These are phyloP conservation scores for Candida sanyaensis DNA, from an alignment of 1,139 yeast species.

Conservation along the genomic window DNA sequence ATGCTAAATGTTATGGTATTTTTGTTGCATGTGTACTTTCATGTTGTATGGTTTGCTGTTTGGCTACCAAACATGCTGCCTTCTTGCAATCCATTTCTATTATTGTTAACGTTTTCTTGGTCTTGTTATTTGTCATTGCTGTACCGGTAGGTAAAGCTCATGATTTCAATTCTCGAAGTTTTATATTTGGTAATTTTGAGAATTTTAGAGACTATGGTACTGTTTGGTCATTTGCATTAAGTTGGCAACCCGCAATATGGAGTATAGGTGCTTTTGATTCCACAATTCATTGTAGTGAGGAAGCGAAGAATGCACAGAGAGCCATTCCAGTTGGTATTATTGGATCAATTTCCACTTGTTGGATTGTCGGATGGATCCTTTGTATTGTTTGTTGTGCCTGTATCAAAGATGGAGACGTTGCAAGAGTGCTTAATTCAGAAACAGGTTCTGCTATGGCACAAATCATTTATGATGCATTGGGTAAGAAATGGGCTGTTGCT, in stretches of 20 bases:
- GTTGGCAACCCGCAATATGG: constrained; percentile 70
- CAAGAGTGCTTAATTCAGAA: constrained; percentile 38
- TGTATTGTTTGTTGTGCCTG: constrained; percentile 57
- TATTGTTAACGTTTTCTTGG: constrained; percentile 52
- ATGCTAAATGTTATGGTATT: constrained; percentile 35
- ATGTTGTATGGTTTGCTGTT: constrained; percentile 30
- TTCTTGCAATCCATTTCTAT: constrained; percentile 63
- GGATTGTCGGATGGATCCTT: constrained; percentile 61
- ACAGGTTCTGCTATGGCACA: constrained; percentile 67
- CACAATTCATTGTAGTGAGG: constrained; percentile 74
- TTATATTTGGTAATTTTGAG: constrained; percentile 57
- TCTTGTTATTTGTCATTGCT: constrained; percentile 64
- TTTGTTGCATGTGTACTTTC: constrained; percentile 35
- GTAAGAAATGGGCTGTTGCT: constrained; percentile 69
- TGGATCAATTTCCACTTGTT: constrained; percentile 53
- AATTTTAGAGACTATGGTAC: constrained; percentile 60
- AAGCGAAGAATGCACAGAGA: constrained; percentile 62
- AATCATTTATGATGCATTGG: constrained; percentile 63
- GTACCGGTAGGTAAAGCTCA: constrained; percentile 55
- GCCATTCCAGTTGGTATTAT: constrained; percentile 67
- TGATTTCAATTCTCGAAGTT: constrained; percentile 30
- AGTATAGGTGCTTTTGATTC: constrained; percentile 71
- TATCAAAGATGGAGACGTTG: constrained; percentile 51
- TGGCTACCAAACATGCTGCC: constrained; percentile 49
- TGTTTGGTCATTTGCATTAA: constrained; percentile 66